Base-by-base conservation (phyloP, 2,329 filamentous ascomycete species). In the Colletotrichum trifolii region DNA sequence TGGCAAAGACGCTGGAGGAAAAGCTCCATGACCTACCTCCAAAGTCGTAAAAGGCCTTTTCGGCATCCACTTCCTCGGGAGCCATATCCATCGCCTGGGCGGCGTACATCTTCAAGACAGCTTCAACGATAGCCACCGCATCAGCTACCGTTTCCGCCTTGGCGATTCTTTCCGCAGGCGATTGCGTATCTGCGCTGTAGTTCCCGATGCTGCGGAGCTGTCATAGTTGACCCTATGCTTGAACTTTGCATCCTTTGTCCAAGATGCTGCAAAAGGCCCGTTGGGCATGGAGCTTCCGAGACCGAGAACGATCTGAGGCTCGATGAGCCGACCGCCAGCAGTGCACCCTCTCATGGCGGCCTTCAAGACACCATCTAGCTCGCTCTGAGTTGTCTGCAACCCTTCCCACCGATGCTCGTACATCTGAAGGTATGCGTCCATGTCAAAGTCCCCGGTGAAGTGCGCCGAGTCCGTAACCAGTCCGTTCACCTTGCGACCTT, bases 21-120 rank as follows among this genome's bases (percentile, higher is more conserved):
- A 6, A 9, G n/a, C 1, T 48, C 13, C 5, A 6, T 15, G 34
- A 54, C 46, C 0, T 52, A 63, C 54, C 54, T 38, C 56, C 61
- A 60, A 60, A 59, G 35, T 64, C 61, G n/a, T 55, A 54, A n/a
- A 60, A 60, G 4, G 54, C 55, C 4, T 64, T 64, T 15, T 58
- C 60, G 3, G 36, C 25, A 38, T 63, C 60, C 8, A 64, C 42
- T 6, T 58, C 60, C 0, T 52, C 49, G 1, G 13, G 8, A 2
- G 42, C 13, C 25, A 64, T 35, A 34, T 64, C 60, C 54, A 60
- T 59, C 1, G 36, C 46, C 17, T 59, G 47, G 6, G 54, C 54
- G 11, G 54, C 60, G 15, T 60, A 62, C 0, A 10, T 34, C 11
- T 35, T 56, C 12, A 59, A 36, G 0, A 43, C 36, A 1, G 43